phyloP scores from a whole-genome alignment of 2,329 filamentous ascomycete genomes.

The Fonsecaea pedrosoi region DNA sequence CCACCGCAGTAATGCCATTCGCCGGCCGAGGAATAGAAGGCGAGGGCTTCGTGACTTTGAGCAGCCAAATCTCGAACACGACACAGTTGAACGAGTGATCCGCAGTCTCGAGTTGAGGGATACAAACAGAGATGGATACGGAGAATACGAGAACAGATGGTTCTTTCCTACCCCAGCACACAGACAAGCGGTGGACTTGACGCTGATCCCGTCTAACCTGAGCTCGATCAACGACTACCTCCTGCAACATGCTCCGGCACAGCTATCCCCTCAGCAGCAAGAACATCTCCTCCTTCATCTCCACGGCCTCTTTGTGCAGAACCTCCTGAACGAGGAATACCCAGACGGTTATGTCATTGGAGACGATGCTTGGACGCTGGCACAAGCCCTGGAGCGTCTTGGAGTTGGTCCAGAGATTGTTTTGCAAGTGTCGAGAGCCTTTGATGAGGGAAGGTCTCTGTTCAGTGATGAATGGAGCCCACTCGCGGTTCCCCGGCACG shows the following conservation, averaged over 20 bases:
- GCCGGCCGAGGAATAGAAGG: slow-evolving; percentile 30
- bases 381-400: slow-evolving; percentile 13
- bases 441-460: slow-evolving; percentile 21
- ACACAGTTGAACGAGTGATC: slow-evolving; percentile 32
- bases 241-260: slow-evolving; percentile 15
- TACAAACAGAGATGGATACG: slow-evolving; percentile 31
- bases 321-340: slow-evolving; percentile 35
- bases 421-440: slow-evolving; percentile 24
- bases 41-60: slow-evolving; percentile 32
- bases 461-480: slow-evolving; percentile 26
- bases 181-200: slow-evolving; percentile 22
- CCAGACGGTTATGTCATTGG: slow-evolving; percentile 37
- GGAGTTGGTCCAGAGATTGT: slow-evolving; percentile 26
- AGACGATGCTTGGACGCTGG: slow-evolving; percentile 30
- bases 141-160: slow-evolving; percentile 37
- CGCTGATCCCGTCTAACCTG: slow-evolving; percentile 32
- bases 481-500: slow-evolving; percentile 2
- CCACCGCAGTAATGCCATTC: slow-evolving; percentile 41
- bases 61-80: slow-evolving; percentile 26
- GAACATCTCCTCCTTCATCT: slow-evolving; percentile 32
- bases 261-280: slow-evolving; percentile 21
- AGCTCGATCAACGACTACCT: slow-evolving; percentile 28
- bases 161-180: slow-evolving; percentile 26
- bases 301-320: slow-evolving; percentile 36
- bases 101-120: slow-evolving; percentile 27